A percentile compares a stretch with the other conserved stretches of the same genome.
These are phyloP conservation scores for Alloteropsis semialata DNA, from an alignment of 176 grass and related monocot species.

Conservation along the genomic window DNA sequence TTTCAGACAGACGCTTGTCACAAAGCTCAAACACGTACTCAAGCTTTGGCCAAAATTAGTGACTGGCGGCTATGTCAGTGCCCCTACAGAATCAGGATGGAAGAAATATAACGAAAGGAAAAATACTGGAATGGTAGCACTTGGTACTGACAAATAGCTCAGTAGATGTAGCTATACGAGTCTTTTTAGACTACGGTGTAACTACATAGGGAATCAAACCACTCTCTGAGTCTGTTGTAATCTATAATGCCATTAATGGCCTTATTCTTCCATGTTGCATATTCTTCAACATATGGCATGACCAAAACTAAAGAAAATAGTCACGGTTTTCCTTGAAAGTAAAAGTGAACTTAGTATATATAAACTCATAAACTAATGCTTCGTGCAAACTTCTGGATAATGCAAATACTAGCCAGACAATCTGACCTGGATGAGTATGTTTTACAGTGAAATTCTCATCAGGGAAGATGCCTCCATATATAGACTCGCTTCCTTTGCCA, in stretches of 20 bases:
- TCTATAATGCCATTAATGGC: background rate
- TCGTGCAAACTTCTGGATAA: background rate
- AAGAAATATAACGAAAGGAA: slow-evolving; percentile 16
- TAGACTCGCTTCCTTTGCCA: slow-evolving; percentile 79
- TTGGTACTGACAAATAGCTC: background rate
- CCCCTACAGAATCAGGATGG: background rate
- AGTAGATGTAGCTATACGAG: background rate
- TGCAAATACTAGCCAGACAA: background rate
- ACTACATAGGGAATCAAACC: background rate
- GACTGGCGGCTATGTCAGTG: background rate
- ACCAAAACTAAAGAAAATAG: background rate
- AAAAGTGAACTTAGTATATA: background rate
- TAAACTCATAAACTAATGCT: background rate
- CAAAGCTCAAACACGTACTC: background rate
- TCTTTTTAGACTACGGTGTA: background rate
- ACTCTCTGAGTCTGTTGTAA: background rate
- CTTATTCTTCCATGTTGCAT: background rate
- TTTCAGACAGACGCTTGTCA: background rate
- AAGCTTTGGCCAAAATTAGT: background rate
- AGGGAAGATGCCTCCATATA: slow-evolving; percentile 82
- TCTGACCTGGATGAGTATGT: slow-evolving; percentile 80
- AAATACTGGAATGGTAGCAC: background rate
- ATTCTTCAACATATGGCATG: background rate
- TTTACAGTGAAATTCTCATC: slow-evolving; percentile 92
- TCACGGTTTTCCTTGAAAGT: background rate